Conservation (phyloP, 176 grass and related monocot genomes). For the Themeda triandra region DNA sequence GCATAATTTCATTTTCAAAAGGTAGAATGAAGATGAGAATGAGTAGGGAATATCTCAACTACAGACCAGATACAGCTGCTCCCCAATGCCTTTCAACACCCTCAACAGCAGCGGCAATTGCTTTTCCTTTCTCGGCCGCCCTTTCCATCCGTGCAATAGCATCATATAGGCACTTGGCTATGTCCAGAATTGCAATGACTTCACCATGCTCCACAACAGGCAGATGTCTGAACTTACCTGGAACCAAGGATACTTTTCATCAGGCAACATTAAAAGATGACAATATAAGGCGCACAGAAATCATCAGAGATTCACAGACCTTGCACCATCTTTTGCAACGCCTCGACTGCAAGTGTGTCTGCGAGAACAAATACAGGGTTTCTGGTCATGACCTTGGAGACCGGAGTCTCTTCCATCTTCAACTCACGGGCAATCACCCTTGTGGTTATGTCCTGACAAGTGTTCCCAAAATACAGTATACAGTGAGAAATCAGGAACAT, state of each 20-base stretch:
- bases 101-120: slow-evolving; percentile 93
- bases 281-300: background rate
- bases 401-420: slow-evolving; percentile 92
- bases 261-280: background rate
- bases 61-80: slow-evolving; percentile 67
- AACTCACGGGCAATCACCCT: slow-evolving; percentile 86
- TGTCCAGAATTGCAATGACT: slow-evolving; percentile 92
- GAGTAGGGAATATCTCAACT: background rate
- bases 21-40: background rate
- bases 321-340: slow-evolving; percentile 99
- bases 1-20: background rate
- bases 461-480: background rate
- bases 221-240: slow-evolving; percentile 97
- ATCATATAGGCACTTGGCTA: slow-evolving; percentile 98
- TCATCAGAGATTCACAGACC: slow-evolving; percentile 36
- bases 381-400: slow-evolving; percentile 95
- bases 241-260: slow-evolving; percentile 27
- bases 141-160: slow-evolving; percentile 97
- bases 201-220: slow-evolving; percentile 97
- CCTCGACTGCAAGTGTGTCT: slow-evolving; percentile 87
- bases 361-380: slow-evolving; percentile 89
- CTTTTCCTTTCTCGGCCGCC: slow-evolving; percentile 98
- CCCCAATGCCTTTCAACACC: slow-evolving; percentile 96
- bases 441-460: slow-evolving; percentile 73
- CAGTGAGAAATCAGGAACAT: background rate